These are phyloP conservation scores for Xylaria palmicola DNA, from an alignment of 495 filamentous ascomycete species.

Conservation along the genomic window DNA sequence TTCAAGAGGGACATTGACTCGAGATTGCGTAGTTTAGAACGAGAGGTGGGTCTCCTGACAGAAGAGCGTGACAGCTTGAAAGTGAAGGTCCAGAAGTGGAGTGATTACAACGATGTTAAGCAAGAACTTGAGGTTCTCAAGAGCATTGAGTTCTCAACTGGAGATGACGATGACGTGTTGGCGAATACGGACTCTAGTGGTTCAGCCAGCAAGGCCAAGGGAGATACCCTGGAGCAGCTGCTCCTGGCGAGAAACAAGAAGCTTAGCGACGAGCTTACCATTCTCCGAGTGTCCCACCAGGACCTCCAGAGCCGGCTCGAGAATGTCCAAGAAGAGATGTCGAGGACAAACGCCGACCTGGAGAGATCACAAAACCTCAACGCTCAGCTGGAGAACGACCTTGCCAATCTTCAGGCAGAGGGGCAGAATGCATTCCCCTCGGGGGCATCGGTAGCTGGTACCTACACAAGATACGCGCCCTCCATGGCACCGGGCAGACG, in stretches of 20 bases:
- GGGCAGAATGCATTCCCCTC: slow-evolving; percentile 79
- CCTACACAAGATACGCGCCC: slow-evolving; percentile 81
- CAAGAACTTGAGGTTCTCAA: slow-evolving; percentile 94
- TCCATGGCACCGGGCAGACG: slow-evolving; percentile 62
- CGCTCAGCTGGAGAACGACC: slow-evolving; percentile 87
- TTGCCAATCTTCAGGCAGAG: slow-evolving; percentile 82
- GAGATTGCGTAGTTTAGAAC: slow-evolving; percentile 70
- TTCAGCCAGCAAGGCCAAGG: slow-evolving; percentile 54
- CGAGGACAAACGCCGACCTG: slow-evolving; percentile 78
- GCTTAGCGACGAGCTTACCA: slow-evolving; percentile 86
- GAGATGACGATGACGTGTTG: slow-evolving; percentile 71
- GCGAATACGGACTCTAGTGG: slow-evolving; percentile 42
- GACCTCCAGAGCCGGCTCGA: slow-evolving; percentile 81
- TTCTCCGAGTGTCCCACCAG: slow-evolving; percentile 90
- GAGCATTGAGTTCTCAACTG: slow-evolving; percentile 93
- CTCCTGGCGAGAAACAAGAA: slow-evolving; percentile 94
- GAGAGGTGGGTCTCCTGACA: slow-evolving; percentile 63
- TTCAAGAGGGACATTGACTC: slow-evolving; percentile 70
- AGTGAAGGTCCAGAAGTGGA: slow-evolving; percentile 79
- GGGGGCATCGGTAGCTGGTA: slow-evolving; percentile 89
- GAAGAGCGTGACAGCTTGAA: slow-evolving; percentile 70
- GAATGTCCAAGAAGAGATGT: slow-evolving; percentile 77
- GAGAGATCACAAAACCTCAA: slow-evolving; percentile 83
- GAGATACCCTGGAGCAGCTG: slow-evolving; percentile 85
- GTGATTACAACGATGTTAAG: slow-evolving; percentile 94